Evolutionary conservation across 164 flowering plant genomes (phyloP), one percentile per base, ranked within the genome.

Genomic region (Vitis labrusca): DNA sequence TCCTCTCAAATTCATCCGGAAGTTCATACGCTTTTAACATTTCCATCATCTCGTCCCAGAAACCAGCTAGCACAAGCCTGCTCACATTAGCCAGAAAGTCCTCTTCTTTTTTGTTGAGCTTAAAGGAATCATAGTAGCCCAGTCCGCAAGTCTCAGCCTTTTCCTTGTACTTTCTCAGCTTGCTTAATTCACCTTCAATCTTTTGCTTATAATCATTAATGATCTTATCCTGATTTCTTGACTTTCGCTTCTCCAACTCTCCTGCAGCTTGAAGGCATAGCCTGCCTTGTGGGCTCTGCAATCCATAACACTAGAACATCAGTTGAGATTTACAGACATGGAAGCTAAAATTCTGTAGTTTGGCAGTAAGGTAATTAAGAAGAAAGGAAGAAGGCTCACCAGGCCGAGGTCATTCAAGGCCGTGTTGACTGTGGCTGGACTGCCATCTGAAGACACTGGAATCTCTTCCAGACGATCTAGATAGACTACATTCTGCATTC

Each of bases 111-210:
- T 70, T 76, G 50, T 86, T 86, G 15, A 72, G 69, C 76, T 86
- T 90, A 82, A 93, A 91, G 47, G 91, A 79, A 29, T 90, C 97
- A 23, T 86, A 93, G 67, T 89, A 93, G 29, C 92, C 89, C 10
- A 83, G 49, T 17, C 73, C 76, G 5, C 77, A 72, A n/a, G 51
- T 67, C 68, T 81, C 84, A 19, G 85, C 78, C 15, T 44, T 71
- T 8, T 57, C 64, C 71, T 78, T 68, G 82, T 91, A 93, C 0
- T 27, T 65, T n/a, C 79, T 69, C 9, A 93, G 72, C 23, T 12
- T 37, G 0, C 29, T 50, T 9, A 91, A 59, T 15, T 56, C 70
- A 10, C 73, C 75, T 10, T 79, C 69, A 4, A 91, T 88, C 27
- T 76, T 77, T 27, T 47, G 19, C 71, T 27, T 67, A 76, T 88